Conservation (phyloP, 768 basidiomycete genomes). For the Psilocybe cyanescens region DNA sequence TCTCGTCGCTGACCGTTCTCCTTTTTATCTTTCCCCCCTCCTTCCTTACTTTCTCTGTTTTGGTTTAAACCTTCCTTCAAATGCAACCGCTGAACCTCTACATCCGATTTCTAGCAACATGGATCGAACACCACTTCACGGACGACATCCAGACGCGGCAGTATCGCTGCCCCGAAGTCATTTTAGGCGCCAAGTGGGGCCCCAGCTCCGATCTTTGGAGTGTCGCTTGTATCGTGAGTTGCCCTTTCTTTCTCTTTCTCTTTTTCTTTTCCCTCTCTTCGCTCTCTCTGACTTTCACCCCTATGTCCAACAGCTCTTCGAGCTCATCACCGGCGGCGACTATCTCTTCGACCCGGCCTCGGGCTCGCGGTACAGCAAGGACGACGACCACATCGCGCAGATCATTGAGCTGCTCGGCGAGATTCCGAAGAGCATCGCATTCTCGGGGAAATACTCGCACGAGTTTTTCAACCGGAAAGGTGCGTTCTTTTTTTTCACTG, state of each 20-base stretch:
- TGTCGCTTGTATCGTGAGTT: conserved; percentile 87
- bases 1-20: too few relatives aligned
- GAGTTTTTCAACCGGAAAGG: conserved; percentile 99
- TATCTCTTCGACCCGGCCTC: conserved; percentile 98
- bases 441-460: conserved; percentile 89
- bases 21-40: not conserved
- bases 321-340: conserved; percentile 94
- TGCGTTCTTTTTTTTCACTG: too few relatives aligned
- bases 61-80: too few relatives aligned
- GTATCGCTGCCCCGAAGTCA: not conserved
- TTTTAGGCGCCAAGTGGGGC: not conserved
- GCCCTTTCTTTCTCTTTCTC: too few relatives aligned
- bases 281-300: not conserved
- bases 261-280: too few relatives aligned
- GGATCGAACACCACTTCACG: conserved; percentile 96
- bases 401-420: conserved; percentile 96
- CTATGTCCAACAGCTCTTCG: conserved; percentile 69
- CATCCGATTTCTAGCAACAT: conserved; percentile 56
- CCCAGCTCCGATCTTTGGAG: conserved; percentile 90
- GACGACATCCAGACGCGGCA: conserved; percentile 99
- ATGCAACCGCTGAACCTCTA: too few relatives aligned
- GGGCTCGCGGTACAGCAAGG: conserved; percentile 93
- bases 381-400: conserved; percentile 97
- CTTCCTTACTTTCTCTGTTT: not conserved
- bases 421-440: conserved; percentile 79